Evolutionary conservation across 805 yeast genomes (phyloP), one percentile per base, ranked within the genome.

Genomic region (Candida tammaniensis): DNA sequence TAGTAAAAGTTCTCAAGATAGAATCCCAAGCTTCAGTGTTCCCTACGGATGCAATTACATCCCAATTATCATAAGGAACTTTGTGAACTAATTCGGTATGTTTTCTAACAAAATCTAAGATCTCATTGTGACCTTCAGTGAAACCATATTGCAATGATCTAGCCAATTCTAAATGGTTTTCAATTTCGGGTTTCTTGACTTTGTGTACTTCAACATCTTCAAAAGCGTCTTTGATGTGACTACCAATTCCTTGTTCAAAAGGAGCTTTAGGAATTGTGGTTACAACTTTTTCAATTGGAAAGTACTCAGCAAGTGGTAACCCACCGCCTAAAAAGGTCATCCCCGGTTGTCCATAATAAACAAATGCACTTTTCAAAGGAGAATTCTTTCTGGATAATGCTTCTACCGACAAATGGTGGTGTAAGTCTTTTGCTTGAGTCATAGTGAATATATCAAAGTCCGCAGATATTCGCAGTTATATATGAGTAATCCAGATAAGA

Each of bases 321-420:
- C 98, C 98, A 50, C 98, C 98, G 36, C 97, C 98, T 36, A 91
- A 74, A 55, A 88, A 89, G 37, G 87, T 80, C 54, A 93, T 70
- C 34, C 81, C 77, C 21, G 95, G 96, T 44, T 76, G 72, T 27
- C 68, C 66, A 52, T 68, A 82, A 67, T 84, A 82, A 54, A 78
- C 79, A 70, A 91, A 86, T 12, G 95, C 94, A 24, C 78, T 64
- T 65, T 93, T 91, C 61, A 91, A 73, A 10, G 86, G 82, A 9
- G 96, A 87, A 22, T 82, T 77, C 31, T 72, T 65, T 66, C 98
- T 82, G 11, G 82, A 64, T 43, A 72, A 72, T 24, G 96, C 78
- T 64, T 91, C 97, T 4, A 67, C 77, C 17, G 96, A 86, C 41
- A 84, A 71, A 43, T 77, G 72, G 62, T 87, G 86, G 12, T 78